These are phyloP conservation scores for Phaseolus lunatus DNA, from an alignment of 306 rosid species.

Conservation along the genomic window DNA sequence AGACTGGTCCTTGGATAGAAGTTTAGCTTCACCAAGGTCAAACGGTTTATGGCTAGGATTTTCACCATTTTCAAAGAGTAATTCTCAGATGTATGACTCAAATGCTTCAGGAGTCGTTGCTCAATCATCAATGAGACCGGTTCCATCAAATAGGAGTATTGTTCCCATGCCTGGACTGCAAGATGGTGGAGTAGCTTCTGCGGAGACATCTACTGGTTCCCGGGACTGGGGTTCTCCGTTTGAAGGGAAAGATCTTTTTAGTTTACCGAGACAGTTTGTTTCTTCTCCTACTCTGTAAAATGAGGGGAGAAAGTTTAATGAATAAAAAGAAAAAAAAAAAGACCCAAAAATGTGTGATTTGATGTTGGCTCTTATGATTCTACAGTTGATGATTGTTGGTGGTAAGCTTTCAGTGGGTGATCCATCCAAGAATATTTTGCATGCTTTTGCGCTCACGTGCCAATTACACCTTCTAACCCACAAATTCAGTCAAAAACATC, in stretches of 20 bases:
- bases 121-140: constrained; percentile 64
- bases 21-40: constrained; percentile 62
- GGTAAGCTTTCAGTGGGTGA: constrained; percentile 52
- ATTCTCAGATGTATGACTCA: constrained; percentile 59
- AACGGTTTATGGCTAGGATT: constrained; percentile 73
- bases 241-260: constrained; percentile 96
- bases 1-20: constrained; percentile 91
- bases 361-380: constrained; percentile 70
- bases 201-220: constrained; percentile 67
- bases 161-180: constrained; percentile 68
- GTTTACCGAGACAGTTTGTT: constrained; percentile 95
- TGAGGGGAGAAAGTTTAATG: constrained; percentile 55
- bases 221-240: constrained; percentile 96
- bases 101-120: constrained; percentile 63
- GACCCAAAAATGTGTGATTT: constrained; percentile 67
- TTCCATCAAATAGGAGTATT: constrained; percentile 65
- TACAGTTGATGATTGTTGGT: constrained; percentile 61
- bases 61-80: constrained; percentile 66
- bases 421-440: constrained; percentile 29
- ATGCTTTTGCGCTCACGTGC: constrained; percentile 1
- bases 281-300: constrained; percentile 88
- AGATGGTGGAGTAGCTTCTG: constrained; percentile 68
- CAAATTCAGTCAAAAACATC: background rate
- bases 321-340: constrained; percentile 64
- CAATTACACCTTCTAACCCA: background rate